Percentiles rank a stretch among this genome's conserved stretches.
Evolutionary conservation across 2,329 filamentous ascomycete genomes (phyloP).

Genomic region (Fusarium nodosum): DNA sequence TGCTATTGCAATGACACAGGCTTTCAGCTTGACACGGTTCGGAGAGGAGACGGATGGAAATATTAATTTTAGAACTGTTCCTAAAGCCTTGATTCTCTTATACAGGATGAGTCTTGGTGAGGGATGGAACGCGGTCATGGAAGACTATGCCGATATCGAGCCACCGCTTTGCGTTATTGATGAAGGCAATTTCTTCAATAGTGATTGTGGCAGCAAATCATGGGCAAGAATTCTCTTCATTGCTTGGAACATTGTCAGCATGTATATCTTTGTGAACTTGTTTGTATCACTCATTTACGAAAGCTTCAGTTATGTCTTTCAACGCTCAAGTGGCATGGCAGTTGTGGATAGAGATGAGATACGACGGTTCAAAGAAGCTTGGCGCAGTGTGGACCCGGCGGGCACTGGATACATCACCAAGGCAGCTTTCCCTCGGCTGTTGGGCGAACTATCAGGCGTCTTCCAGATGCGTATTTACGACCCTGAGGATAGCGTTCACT

Average conservation of each 20-base stretch:
- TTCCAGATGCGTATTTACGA: slow-evolving; percentile 99
- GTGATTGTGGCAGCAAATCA: slow-evolving; percentile 90
- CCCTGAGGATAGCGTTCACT: slow-evolving; percentile 86
- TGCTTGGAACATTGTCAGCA: slow-evolving; percentile 98
- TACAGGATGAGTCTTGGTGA: slow-evolving; percentile 95
- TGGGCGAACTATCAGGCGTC: slow-evolving; percentile 92
- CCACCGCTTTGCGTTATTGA: slow-evolving; percentile 82
- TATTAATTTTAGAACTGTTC: slow-evolving; percentile 92
- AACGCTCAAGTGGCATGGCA: slow-evolving; percentile 92
- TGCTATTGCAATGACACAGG: slow-evolving; percentile 95
- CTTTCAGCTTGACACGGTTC: slow-evolving; percentile 94
- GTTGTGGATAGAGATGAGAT: slow-evolving; percentile 94
- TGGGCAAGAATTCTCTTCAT: slow-evolving; percentile 95
- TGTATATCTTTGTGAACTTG: slow-evolving; percentile 99
- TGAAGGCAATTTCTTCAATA: slow-evolving; percentile 79
- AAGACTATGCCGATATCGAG: slow-evolving; percentile 86
- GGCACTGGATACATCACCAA: slow-evolving; percentile 93
- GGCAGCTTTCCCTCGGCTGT: slow-evolving; percentile 86
- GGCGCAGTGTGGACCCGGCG: slow-evolving; percentile 93
- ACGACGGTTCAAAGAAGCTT: slow-evolving; percentile 96
- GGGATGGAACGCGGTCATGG: slow-evolving; percentile 97
- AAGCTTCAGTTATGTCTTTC: slow-evolving; percentile 99
- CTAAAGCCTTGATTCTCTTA: slow-evolving; percentile 91
- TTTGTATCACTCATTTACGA: slow-evolving; percentile 99
- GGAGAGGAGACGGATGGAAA: slow-evolving; percentile 79